These are phyloP conservation scores for Nakazawaea ishiwadae DNA, from an alignment of 805 yeast species.

Conservation along the genomic window DNA sequence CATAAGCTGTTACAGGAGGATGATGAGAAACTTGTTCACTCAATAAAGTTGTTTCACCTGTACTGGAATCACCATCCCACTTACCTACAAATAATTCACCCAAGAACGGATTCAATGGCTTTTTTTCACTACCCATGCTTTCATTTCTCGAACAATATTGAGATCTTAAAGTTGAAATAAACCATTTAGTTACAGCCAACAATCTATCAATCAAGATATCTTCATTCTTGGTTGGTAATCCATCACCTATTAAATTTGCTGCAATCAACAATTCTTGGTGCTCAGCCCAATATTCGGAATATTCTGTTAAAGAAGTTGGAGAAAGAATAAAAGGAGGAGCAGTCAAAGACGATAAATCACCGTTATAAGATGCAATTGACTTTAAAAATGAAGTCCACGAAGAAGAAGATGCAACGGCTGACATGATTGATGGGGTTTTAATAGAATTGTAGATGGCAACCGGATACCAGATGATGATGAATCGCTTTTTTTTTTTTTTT, in stretches of 20 bases:
- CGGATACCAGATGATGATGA: not conserved
- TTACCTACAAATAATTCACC: slow-evolving; percentile 93
- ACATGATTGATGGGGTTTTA: slow-evolving; percentile 6
- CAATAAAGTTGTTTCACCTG: slow-evolving; percentile 73
- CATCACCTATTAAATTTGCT: slow-evolving; percentile 48
- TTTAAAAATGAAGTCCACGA: slow-evolving; percentile 93
- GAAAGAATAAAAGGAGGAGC: slow-evolving; percentile 97
- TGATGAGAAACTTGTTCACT: slow-evolving; percentile 97
- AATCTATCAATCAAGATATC: slow-evolving; percentile 59
- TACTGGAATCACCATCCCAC: slow-evolving; percentile 59
- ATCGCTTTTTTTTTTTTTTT: not conserved
- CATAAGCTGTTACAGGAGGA: slow-evolving; percentile 95
- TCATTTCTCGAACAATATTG: slow-evolving; percentile 94
- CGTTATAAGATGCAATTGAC: slow-evolving; percentile 88
- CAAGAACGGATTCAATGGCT: slow-evolving; percentile 92
- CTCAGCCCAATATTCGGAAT: slow-evolving; percentile 95
- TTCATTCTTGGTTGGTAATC: slow-evolving; percentile 36
- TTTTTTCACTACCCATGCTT: slow-evolving; percentile 91
- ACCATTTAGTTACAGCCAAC: slow-evolving; percentile 85
- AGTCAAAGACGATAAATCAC: slow-evolving; percentile 88
- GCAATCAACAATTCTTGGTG: slow-evolving; percentile 79
- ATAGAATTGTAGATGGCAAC: too few species aligned
- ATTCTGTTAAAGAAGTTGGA: slow-evolving; percentile 84
- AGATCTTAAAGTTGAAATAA: slow-evolving; percentile 82
- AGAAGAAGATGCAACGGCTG: slow-evolving; percentile 24